Evolutionary conservation across 805 yeast species (phyloP), one percentile per base, ranked within the genome.

Genomic region (Hanseniaspora meyeri): DNA sequence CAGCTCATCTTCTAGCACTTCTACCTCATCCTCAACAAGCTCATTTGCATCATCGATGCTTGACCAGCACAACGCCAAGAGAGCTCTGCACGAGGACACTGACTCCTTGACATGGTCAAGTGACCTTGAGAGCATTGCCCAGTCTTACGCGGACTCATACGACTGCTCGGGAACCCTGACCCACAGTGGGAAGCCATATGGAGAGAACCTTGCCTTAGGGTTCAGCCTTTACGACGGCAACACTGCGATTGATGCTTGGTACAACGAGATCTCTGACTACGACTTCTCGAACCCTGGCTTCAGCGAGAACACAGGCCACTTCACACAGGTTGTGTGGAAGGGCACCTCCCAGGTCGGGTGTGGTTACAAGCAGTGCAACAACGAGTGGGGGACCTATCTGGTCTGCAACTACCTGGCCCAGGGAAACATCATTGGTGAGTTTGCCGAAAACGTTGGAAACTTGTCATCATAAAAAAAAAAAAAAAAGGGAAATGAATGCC

Each of bases 251-350:
- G 78, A 77, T 52, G 91, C 87, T 32, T 86, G 95, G 95, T 87
- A 84, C 74, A 70, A 74, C 61, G 95, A 86, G 69, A 77, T 81
- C 62, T 60, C 66, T 47, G 59, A 69, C 34, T 85, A 83, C 71
- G 70, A 76, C 65, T 80, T 75, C 69, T 65, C 74, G 31, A 72
- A 71, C 61, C 80, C 82, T 36, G 72, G 72, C 12, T 77, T 69
- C 69, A 62, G 73, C 48, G 70, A 65, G 37, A 65, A 70, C 12
- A 80, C 89, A 46, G 91, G 91, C 49, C 95, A 87, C 69, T 87
- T 85, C 73, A 85, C 95, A 34, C 95, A 86, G 69, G 77, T 87
- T 58, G 81, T 87, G 55, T 87, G 95, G 95, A 80, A 78, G 64
- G 66, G 73, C 20, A 74, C 88, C 51, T 76, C 83, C 38, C 68